phyloP scores from a whole-genome alignment of 208 protist species.

The Crithidia brevicula region DNA sequence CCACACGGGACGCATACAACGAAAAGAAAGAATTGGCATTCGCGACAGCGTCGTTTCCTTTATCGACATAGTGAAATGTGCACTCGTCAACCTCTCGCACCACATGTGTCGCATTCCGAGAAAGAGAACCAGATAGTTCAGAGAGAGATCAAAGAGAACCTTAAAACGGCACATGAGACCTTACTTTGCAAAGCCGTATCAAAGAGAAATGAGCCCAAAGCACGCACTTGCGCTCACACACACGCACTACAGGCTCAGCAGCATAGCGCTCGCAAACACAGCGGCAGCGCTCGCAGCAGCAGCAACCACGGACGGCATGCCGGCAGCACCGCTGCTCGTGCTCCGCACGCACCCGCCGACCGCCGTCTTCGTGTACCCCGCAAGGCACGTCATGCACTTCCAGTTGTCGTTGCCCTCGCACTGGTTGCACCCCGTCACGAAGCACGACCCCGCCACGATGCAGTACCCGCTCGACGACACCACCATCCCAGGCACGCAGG shows the following conservation, averaged over 20 bases:
- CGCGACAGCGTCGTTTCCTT: too few relatives aligned
- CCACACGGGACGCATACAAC: too few relatives aligned
- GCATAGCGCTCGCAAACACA: not conserved
- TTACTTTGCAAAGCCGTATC: too few relatives aligned
- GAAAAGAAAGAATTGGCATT: too few relatives aligned
- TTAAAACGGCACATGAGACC: too few relatives aligned
- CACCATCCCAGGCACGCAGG: slow-evolving; percentile 10
- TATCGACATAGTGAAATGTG: too few relatives aligned
- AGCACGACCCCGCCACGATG: slow-evolving; percentile 8
- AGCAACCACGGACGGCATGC: not conserved
- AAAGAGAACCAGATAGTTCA: too few relatives aligned
- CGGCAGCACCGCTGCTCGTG: not conserved
- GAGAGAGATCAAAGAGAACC: too few relatives aligned
- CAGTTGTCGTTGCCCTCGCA: slow-evolving; percentile 2
- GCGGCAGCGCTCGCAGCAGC: not conserved
- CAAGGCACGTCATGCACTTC: slow-evolving; percentile 6
- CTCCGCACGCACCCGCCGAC: not conserved
- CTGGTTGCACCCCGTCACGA: not conserved
- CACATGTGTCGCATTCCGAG: too few relatives aligned
- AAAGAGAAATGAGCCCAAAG: too few relatives aligned
- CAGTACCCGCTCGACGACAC: slow-evolving; percentile 7
- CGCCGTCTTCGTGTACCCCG: not conserved
- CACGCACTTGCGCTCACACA: too few relatives aligned
- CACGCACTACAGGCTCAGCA: not conserved
- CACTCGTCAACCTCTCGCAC: too few relatives aligned